phyloP scores from a whole-genome alignment of 257 asterid species.

The Nicotiana obtusifolia region DNA sequence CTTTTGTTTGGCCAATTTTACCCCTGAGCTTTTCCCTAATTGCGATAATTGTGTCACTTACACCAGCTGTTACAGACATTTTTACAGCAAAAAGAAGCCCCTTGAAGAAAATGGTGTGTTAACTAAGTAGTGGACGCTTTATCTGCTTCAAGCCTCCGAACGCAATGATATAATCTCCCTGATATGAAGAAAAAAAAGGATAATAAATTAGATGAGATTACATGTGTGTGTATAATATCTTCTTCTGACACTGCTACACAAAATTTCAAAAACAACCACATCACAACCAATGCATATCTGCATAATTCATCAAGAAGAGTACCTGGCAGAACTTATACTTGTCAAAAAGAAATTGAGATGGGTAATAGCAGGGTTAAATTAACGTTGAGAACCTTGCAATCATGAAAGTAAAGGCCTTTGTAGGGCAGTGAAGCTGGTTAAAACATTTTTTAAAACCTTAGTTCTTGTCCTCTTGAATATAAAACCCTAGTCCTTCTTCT shows the following conservation, averaged over 20 bases:
- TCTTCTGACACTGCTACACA: neutral
- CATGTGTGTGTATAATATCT: neutral
- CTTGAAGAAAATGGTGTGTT: neutral
- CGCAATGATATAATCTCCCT: neutral
- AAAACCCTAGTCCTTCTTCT: conserved; percentile 1
- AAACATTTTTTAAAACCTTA: neutral
- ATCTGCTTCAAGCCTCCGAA: neutral
- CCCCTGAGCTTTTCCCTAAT: conserved; percentile 95
- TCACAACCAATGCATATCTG: neutral
- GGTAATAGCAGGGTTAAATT: neutral
- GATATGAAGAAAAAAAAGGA: neutral
- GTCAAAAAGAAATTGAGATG: neutral
- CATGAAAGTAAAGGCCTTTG: neutral
- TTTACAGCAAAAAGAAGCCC: conserved; percentile 12
- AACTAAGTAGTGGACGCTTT: neutral
- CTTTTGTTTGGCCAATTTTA: conserved; percentile 88
- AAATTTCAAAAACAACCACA: neutral
- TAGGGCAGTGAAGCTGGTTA: neutral
- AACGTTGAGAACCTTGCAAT: neutral
- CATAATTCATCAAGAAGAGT: neutral
- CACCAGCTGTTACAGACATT: conserved; percentile 98
- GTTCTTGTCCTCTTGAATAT: neutral
- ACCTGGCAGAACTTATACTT: too few relatives aligned
- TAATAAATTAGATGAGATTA: neutral
- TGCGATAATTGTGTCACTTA: conserved; percentile 73